phyloP scores from a whole-genome alignment of 1,284 basidiomycete genomes.

The Entoloma clypeatum region DNA sequence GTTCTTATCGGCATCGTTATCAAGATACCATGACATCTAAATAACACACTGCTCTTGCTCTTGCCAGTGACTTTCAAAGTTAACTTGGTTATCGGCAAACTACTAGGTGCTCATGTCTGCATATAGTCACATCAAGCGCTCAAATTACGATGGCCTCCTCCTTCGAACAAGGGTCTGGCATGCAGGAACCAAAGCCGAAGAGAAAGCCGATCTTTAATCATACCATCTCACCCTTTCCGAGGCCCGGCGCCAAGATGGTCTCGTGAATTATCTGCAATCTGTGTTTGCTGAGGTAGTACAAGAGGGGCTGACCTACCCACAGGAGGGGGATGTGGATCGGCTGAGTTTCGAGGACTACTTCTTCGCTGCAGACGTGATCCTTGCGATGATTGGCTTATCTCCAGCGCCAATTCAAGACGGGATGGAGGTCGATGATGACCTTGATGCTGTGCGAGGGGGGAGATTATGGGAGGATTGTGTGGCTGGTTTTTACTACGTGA shows the following conservation, averaged over 20 bases:
- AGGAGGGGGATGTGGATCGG: conserved; percentile 57
- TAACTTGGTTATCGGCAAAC: not conserved
- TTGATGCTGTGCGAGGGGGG: conserved; percentile 44
- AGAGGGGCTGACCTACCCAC: conserved; percentile 80
- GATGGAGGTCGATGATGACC: conserved; percentile 26
- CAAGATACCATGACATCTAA: too few species aligned
- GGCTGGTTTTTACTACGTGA: conserved; percentile 81
- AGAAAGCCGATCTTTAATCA: conserved; percentile 39
- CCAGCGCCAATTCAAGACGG: conserved; percentile 15
- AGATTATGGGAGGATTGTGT: conserved; percentile 66
- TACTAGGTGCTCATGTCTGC: conserved; percentile 18
- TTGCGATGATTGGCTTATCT: conserved; percentile 53
- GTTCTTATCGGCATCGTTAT: too few species aligned
- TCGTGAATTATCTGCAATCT: conserved; percentile 58
- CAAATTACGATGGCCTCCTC: conserved; percentile 4
- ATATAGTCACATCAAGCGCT: conserved; percentile 19
- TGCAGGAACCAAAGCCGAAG: conserved; percentile 5
- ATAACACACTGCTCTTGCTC: too few species aligned
- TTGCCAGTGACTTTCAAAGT: too few species aligned
- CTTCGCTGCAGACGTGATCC: conserved; percentile 70
- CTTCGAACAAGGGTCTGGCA: conserved; percentile 30
- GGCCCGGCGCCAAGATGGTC: conserved; percentile 40
- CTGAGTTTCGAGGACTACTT: conserved; percentile 69
- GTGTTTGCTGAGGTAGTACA: conserved; percentile 75
- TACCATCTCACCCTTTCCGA: conserved; percentile 61